Conservation (phyloP, 2,329 filamentous ascomycete genomes). For the Fusarium burgessii region DNA sequence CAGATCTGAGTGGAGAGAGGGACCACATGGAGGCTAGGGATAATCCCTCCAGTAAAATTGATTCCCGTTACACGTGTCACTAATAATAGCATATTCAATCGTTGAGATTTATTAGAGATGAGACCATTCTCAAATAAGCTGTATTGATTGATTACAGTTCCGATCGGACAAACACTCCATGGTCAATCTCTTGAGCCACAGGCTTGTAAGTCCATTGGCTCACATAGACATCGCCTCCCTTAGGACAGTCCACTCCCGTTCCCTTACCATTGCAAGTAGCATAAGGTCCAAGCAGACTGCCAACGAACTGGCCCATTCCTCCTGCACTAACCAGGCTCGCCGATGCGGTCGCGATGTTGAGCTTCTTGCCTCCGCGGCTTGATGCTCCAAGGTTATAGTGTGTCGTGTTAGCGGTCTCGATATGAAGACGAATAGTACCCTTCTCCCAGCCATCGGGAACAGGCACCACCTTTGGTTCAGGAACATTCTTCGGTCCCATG, state of each 20-base stretch:
- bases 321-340: slow-evolving; percentile 22
- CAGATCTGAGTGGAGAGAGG: slow-evolving; percentile 17
- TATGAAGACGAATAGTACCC: background rate
- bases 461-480: background rate
- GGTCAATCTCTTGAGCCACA: slow-evolving; percentile 20
- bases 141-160: background rate
- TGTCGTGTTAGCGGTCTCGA: slow-evolving; percentile 17
- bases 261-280: slow-evolving; percentile 33
- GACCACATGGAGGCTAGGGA: slow-evolving; percentile 1
- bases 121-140: background rate
- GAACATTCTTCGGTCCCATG: background rate
- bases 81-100: background rate
- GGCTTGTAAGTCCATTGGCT: slow-evolving; percentile 23
- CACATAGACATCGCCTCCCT: slow-evolving; percentile 17
- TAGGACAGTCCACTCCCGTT: slow-evolving; percentile 3
- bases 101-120: background rate
- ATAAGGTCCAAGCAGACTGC: slow-evolving; percentile 27
- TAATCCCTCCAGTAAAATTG: slow-evolving; percentile 31
- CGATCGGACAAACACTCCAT: background rate
- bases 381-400: slow-evolving; percentile 25
- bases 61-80: slow-evolving; percentile 19
- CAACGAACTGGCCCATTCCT: slow-evolving; percentile 18
- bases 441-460: slow-evolving; percentile 24
- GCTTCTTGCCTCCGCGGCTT: background rate
- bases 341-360: slow-evolving; percentile 8